phyloP scores from a whole-genome alignment of 1,284 basidiomycete species.

The Inonotus hispidus region DNA sequence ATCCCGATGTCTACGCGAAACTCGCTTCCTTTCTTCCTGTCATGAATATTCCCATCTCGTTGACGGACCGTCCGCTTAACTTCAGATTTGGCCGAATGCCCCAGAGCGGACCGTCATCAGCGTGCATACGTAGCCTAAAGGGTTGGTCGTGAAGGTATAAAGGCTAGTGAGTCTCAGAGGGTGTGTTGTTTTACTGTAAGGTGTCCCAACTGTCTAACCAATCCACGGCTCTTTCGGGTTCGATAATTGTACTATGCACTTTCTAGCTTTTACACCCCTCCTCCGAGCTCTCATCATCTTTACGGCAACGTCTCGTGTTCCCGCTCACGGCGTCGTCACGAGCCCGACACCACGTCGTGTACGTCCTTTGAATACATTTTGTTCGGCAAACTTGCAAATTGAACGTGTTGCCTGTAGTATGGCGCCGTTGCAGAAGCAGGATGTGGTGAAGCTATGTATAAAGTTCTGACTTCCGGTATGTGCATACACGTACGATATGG shows the following conservation, averaged over 20 bases:
- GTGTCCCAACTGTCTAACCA: background rate
- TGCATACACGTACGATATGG: too few species aligned
- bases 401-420: conserved; percentile 14
- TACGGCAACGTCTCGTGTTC: background rate
- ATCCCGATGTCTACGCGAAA: background rate
- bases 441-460: conserved; percentile 30
- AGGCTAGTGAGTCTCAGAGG: too few species aligned
- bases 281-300: background rate
- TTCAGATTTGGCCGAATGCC: background rate
- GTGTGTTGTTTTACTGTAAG: too few species aligned
- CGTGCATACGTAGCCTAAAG: background rate
- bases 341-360: conserved; percentile 28
- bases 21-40: background rate
- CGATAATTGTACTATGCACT: background rate
- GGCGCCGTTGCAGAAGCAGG: conserved; percentile 27
- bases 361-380: too few species aligned
- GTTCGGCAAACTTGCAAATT: too few species aligned
- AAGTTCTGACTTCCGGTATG: conserved; percentile 27
- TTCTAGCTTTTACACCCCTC: background rate
- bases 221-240: background rate
- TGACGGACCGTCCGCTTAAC: background rate
- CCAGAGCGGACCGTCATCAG: background rate
- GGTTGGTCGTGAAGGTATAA: background rate
- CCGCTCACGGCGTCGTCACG: conserved; percentile 29
- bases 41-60: background rate